These are phyloP conservation scores for Zea mays DNA, from an alignment of 176 grass and related monocot species.

Conservation along the genomic window DNA sequence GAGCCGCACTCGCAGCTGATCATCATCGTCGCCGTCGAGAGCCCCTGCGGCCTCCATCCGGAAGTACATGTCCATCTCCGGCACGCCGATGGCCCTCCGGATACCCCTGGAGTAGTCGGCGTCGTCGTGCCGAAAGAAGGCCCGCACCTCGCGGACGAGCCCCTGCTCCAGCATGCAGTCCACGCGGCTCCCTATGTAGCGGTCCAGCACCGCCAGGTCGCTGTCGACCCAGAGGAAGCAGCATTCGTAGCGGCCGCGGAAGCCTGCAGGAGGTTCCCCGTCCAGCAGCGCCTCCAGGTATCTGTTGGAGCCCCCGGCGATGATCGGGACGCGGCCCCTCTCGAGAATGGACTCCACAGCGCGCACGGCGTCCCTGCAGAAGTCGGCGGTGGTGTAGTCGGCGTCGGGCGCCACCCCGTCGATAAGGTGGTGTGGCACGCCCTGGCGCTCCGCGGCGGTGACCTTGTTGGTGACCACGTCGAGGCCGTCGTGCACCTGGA, in stretches of 20 bases:
- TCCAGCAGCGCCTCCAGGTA: constrained; percentile 81
- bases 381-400: constrained; percentile 69
- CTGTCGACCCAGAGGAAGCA: constrained; percentile 94
- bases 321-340: constrained; percentile 48
- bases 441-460: constrained; percentile 50
- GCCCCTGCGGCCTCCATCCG: constrained; percentile 27
- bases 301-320: constrained; percentile 86
- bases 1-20: constrained; percentile 35
- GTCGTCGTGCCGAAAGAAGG: constrained; percentile 42
- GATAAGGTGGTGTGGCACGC: constrained; percentile 77
- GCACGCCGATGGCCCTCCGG: constrained; percentile 74
- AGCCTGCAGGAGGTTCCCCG: constrained; percentile 38
- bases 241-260: constrained; percentile 58
- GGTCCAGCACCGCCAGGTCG: constrained; percentile 52
- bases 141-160: constrained; percentile 65
- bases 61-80: constrained; percentile 76
- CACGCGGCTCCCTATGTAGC: constrained; percentile 64
- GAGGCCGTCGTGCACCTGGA: constrained; percentile 70
- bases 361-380: constrained; percentile 49
- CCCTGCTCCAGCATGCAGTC: constrained; percentile 65
- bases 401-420: constrained; percentile 56
- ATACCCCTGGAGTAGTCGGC: constrained; percentile 75
- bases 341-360: constrained; percentile 26
- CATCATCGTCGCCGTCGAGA: constrained; percentile 31
- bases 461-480: constrained; percentile 86